Conservation (phyloP, 768 basidiomycete species). For the Sarcodon aspratus region DNA sequence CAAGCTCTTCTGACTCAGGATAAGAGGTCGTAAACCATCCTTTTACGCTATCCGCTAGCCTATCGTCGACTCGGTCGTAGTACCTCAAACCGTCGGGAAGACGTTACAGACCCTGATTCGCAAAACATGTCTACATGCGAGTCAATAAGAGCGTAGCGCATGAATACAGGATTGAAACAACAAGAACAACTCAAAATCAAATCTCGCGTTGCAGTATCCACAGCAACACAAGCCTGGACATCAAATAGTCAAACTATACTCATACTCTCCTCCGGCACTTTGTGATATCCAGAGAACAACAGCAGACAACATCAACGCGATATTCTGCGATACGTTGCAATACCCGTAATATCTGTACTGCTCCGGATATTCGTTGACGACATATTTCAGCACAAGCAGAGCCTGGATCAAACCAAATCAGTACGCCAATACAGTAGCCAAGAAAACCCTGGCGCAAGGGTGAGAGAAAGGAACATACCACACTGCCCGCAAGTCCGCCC, state of each 20-base stretch:
- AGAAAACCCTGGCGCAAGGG: not conserved
- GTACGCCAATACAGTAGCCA: not conserved
- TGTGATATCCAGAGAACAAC: constrained; percentile 91
- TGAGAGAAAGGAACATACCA: constrained; percentile 44
- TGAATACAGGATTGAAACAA: no score
- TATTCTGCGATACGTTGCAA: constrained; percentile 92
- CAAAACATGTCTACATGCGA: no score
- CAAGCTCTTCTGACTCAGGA: no score
- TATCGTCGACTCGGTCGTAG: no score
- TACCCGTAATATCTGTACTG: constrained; percentile 87
- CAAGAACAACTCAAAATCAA: no score
- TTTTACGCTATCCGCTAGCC: no score
- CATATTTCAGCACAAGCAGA: constrained; percentile 83
- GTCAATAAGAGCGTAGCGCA: no score
- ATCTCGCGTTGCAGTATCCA: not conserved
- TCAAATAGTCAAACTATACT: constrained; percentile 61
- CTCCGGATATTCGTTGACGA: constrained; percentile 59
- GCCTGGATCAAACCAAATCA: constrained; percentile 35
- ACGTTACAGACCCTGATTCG: no score
- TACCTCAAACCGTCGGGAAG: no score
- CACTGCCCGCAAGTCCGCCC: constrained; percentile 92
- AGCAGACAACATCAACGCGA: constrained; percentile 73
- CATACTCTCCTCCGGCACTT: constrained; percentile 77
- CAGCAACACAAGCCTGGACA: not conserved
- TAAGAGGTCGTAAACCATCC: no score